phyloP scores from a whole-genome alignment of 495 filamentous ascomycete genomes.

The Aspergillus heteromorphus region DNA sequence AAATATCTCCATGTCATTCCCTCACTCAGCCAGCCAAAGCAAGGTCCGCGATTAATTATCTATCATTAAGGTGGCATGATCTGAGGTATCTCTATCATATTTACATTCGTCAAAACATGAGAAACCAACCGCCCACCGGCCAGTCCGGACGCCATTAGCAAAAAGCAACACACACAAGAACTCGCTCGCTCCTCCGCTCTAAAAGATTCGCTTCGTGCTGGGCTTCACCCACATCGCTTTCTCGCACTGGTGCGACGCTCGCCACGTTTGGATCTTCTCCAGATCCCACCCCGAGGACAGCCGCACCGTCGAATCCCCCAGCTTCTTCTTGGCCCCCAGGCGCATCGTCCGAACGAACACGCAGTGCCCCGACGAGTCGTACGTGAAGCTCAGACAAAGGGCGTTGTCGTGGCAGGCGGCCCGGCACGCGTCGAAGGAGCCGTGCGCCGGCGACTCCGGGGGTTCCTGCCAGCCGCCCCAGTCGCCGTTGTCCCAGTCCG shows the following conservation, averaged over 20 bases:
- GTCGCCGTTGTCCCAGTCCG: slow-evolving; percentile 35
- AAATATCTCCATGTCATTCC: background rate
- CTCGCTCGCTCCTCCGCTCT: background rate
- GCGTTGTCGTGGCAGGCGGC: slow-evolving; percentile 22
- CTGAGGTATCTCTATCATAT: slow-evolving; percentile 1
- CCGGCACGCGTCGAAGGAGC: slow-evolving; percentile 20
- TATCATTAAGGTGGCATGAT: background rate
- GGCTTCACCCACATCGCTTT: slow-evolving; percentile 28
- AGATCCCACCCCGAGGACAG: slow-evolving; percentile 30
- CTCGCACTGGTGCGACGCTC: slow-evolving; percentile 13
- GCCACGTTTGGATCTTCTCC: slow-evolving; percentile 24
- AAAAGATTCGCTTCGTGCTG: slow-evolving; percentile 27
- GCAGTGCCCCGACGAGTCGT: slow-evolving; percentile 20
- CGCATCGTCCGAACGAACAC: slow-evolving; percentile 24
- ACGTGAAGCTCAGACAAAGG: slow-evolving; percentile 28
- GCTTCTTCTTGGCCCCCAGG: slow-evolving; percentile 15
- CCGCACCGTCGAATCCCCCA: slow-evolving; percentile 3
- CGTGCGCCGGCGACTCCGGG: slow-evolving; percentile 19
- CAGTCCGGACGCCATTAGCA: background rate
- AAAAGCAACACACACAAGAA: background rate
- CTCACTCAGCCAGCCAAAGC: background rate
- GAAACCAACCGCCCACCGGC: background rate
- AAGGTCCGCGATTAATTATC: background rate
- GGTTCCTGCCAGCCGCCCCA: slow-evolving; percentile 24
- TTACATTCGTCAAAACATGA: slow-evolving; percentile 3